phyloP scores from a whole-genome alignment of 2,329 filamentous ascomycete genomes.

The Grosmannia clavigera region DNA sequence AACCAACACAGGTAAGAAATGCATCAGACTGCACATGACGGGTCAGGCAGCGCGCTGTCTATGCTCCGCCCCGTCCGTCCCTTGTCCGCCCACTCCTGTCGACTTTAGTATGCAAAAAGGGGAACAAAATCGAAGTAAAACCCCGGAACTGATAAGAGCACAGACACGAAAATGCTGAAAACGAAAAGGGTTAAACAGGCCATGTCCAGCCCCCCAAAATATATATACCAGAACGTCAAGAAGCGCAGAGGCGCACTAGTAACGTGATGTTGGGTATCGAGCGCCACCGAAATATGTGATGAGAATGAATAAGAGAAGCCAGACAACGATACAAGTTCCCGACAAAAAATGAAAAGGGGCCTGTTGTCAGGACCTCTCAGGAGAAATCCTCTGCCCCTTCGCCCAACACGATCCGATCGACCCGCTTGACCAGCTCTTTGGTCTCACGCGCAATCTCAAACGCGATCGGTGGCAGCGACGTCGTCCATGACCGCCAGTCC shows the following conservation, averaged over 20 bases:
- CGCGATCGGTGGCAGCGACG: slow-evolving; percentile 68
- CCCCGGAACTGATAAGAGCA: slow-evolving; percentile 1
- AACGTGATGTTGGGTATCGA: neutral
- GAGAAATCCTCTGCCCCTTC: slow-evolving; percentile 16
- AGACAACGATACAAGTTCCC: neutral
- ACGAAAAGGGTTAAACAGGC: neutral
- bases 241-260: neutral
- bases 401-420: slow-evolving; percentile 16
- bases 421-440: slow-evolving; percentile 50
- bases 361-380: slow-evolving; percentile 2
- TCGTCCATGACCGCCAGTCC: slow-evolving; percentile 52
- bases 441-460: slow-evolving; percentile 76
- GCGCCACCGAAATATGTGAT: neutral
- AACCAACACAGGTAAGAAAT: neutral
- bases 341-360: neutral
- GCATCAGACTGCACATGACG: neutral
- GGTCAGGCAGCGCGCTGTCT: neutral
- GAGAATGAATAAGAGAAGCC: neutral
- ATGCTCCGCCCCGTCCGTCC: neutral
- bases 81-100: neutral
- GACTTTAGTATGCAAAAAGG: neutral
- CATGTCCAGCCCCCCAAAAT: neutral
- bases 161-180: neutral
- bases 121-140: neutral
- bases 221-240: neutral